Evolutionary conservation across 192 early-diverging fungal genomes (phyloP), one percentile per base, ranked within the genome.

Genomic region (Spizellomyces punctatus): DNA sequence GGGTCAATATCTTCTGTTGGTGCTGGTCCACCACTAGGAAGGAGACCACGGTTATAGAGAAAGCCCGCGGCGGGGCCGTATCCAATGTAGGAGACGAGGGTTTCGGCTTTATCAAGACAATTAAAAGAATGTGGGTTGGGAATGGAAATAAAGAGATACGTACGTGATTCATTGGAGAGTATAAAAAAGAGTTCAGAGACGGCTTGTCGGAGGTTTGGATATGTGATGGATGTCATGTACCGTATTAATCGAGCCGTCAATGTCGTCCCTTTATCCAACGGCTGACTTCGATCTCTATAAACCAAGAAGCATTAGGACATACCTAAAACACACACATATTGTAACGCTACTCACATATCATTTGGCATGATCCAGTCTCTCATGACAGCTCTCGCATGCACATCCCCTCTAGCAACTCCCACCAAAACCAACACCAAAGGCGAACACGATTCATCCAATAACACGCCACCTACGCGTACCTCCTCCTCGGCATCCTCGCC

Each of bases 1-100:
- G 97, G 96, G 76, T 99, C 92, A 46, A n/a, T 17, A 58, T 46
- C 19, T 45, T 43, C 19, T 58, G 64, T 2, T 57, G 44, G 6
- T 54, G 21, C 19, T 59, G 17, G 47, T 16, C 58, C 59, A 27
- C n/a, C 22, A 44, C 8, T 56, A 41, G 42, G 58, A n/a, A 54
- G 43, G n/a, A 86, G 64, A 6, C 92, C 91, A 16, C 85, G 81
- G 12, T 89, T 86, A 65, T 95, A 82, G 63, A 98, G 79, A 70
- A 91, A 98, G 49, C 96, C 96, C 7, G 93, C 93, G 21, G 92
- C 93, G 74, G 95, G 95, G 46, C 95, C 96, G 66, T 97, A 98
- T 10, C 96, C 96, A 5, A 94, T 87, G 71, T 92, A 86, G 27
- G 79, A 75, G 19, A 89, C 85, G 56, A 94, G 85, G 14, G 68